phyloP scores from a whole-genome alignment of 768 basidiomycete genomes.

The Rubroboletus satanas region DNA sequence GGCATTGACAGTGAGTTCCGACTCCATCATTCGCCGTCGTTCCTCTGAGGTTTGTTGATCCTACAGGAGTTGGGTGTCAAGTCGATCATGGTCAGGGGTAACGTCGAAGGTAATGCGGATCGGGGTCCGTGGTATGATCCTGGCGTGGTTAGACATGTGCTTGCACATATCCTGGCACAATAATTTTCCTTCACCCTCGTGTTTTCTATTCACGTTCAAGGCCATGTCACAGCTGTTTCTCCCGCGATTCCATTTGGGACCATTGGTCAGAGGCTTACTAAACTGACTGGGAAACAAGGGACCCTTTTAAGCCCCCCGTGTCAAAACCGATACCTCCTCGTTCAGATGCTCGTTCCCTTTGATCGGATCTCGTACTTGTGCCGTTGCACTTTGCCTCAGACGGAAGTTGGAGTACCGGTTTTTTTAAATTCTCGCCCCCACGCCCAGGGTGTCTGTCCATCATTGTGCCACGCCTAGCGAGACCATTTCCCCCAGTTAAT shows the following conservation, averaged over 20 bases:
- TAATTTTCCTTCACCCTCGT: neutral
- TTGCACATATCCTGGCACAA: conserved; percentile 32
- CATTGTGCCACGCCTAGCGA: neutral
- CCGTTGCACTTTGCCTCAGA: neutral
- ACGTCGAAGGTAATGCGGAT: conserved; percentile 15
- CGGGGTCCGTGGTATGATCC: conserved; percentile 43
- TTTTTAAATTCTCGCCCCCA: neutral
- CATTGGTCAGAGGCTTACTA: neutral
- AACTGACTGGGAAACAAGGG: neutral
- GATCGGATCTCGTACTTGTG: neutral
- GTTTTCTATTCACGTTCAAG: neutral
- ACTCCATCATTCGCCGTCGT: neutral
- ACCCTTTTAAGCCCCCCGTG: neutral
- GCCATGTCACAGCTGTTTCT: neutral
- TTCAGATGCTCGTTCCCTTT: neutral
- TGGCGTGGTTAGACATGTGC: conserved; percentile 39
- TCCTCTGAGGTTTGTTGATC: conserved; percentile 1
- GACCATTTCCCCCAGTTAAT: neutral
- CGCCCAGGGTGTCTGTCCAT: neutral
- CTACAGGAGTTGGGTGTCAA: conserved; percentile 55
- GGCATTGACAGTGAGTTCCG: conserved; percentile 53
- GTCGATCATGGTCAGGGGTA: conserved; percentile 47
- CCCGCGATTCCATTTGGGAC: conserved; percentile 4
- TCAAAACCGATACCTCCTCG: neutral
- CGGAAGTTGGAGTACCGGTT: neutral